Conservation (phyloP, 2,329 filamentous ascomycete genomes). For the Curvularia sp. region DNA sequence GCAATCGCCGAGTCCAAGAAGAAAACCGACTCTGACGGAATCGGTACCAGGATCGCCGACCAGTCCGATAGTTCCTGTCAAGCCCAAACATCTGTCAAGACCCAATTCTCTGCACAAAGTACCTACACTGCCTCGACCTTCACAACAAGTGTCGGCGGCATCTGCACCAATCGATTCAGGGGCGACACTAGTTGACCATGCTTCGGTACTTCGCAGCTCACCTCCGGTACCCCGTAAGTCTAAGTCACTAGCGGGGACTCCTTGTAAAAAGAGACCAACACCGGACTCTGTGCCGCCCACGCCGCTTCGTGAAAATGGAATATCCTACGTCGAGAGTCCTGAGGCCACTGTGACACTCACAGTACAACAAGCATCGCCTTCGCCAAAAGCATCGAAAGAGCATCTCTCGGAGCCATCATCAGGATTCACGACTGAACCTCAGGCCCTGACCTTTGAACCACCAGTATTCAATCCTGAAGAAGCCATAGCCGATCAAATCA, state of each 20-base stretch:
- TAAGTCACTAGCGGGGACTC: slow-evolving; percentile 10
- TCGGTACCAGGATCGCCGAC: slow-evolving; percentile 24
- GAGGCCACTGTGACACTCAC: slow-evolving; percentile 9
- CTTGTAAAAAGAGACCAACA: slow-evolving; percentile 8
- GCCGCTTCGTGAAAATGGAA: slow-evolving; percentile 16
- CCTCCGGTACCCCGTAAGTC: slow-evolving; percentile 6
- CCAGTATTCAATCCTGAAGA: slow-evolving; percentile 38
- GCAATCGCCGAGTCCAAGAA: slow-evolving; percentile 31
- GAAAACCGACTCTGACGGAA: slow-evolving; percentile 26
- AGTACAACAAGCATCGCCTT: slow-evolving; percentile 10
- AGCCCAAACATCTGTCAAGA: slow-evolving; percentile 25
- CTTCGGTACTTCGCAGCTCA: slow-evolving; percentile 27
- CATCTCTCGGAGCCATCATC: slow-evolving; percentile 15
- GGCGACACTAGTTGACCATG: slow-evolving; percentile 33
- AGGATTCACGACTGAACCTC: slow-evolving; percentile 26
- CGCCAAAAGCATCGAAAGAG: slow-evolving; percentile 11
- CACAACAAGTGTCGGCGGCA: slow-evolving; percentile 13
- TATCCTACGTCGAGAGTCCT: slow-evolving; percentile 10
- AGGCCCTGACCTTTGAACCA: slow-evolving; percentile 28
- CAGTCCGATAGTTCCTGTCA: slow-evolving; percentile 19
- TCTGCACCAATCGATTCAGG: slow-evolving; percentile 40
- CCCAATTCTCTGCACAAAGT: slow-evolving; percentile 29
- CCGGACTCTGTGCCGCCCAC: slow-evolving; percentile 13
- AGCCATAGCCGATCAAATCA: slow-evolving; percentile 50
- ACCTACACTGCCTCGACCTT: slow-evolving; percentile 18